Conservation (phyloP, 345 rosid species). For the Carallia pectinifolia region DNA sequence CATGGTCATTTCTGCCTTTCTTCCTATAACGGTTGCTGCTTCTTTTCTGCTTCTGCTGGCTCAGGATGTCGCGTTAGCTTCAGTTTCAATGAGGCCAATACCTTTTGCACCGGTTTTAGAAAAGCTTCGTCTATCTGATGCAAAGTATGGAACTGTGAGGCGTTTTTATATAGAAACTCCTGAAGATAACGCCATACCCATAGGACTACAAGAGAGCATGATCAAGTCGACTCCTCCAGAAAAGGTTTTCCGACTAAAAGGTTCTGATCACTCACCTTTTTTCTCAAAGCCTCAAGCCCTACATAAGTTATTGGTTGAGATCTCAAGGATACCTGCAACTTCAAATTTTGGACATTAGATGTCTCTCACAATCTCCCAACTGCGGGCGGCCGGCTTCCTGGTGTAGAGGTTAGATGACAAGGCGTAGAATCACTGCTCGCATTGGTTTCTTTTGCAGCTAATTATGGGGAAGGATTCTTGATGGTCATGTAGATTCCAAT, state of each 20-base stretch:
- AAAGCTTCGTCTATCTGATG: constrained; percentile 42
- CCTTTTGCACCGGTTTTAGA: constrained; percentile 44
- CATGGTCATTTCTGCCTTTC: not conserved
- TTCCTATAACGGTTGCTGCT: constrained; percentile 1
- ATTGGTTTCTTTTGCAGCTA: not conserved
- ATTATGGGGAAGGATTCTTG: constrained; percentile 13
- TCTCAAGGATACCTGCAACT: constrained; percentile 42
- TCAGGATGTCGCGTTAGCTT: constrained; percentile 39
- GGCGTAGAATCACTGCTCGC: constrained; percentile 1
- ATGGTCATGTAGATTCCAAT: constrained; percentile 12
- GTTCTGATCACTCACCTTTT: constrained; percentile 72
- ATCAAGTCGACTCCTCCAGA: constrained; percentile 52
- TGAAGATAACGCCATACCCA: constrained; percentile 51
- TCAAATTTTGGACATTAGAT: constrained; percentile 9
- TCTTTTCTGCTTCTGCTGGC: constrained; percentile 10
- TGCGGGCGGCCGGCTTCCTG: too few relatives aligned
- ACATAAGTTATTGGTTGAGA: constrained; percentile 51
- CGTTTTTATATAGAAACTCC: constrained; percentile 62
- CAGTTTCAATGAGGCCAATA: constrained; percentile 42
- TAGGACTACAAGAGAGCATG: constrained; percentile 49
- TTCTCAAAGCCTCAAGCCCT: constrained; percentile 70
- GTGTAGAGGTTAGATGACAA: not conserved
- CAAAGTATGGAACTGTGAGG: constrained; percentile 49
- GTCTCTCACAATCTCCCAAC: not conserved
- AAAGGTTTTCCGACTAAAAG: constrained; percentile 56